A percentile compares a stretch with the other conserved stretches of the same genome.
These are phyloP conservation scores for Yarrowia osloensis DNA, from an alignment of 805 yeast genomes.

Conservation along the genomic window DNA sequence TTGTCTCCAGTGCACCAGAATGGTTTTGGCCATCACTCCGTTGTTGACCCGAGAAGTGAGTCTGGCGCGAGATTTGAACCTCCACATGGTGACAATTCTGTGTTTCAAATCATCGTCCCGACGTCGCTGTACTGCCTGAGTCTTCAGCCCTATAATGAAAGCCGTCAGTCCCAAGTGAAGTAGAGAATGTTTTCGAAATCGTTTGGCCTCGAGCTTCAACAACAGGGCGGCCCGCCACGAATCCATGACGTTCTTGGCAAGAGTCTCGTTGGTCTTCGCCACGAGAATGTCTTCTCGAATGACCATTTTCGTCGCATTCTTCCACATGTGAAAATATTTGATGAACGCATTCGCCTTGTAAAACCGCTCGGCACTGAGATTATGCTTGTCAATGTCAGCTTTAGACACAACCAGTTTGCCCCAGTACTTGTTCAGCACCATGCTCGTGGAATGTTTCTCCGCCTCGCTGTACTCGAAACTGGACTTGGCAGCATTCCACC, in stretches of 20 bases:
- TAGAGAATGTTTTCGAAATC: constrained; percentile 13
- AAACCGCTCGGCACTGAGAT: not conserved
- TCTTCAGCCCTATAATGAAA: not conserved
- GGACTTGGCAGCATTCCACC: constrained; percentile 21
- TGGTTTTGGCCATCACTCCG: not conserved
- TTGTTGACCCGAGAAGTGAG: constrained; percentile 18
- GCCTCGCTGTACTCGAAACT: not conserved
- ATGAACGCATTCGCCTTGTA: not conserved
- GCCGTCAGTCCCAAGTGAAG: not conserved
- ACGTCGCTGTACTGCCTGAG: not conserved
- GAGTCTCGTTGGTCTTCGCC: not conserved
- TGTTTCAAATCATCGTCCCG: constrained; percentile 5
- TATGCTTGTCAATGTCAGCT: not conserved
- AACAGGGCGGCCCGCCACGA: not conserved
- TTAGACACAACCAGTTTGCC: not conserved
- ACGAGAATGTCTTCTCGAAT: not conserved
- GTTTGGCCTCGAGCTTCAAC: constrained; percentile 6
- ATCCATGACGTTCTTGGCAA: not conserved
- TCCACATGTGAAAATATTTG: not conserved
- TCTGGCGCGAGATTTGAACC: constrained; percentile 20
- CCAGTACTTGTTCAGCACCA: not conserved
- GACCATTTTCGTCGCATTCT: not conserved
- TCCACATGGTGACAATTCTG: constrained; percentile 18
- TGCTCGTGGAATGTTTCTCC: not conserved
- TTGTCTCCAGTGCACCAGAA: constrained; percentile 2